These are phyloP conservation scores for Coniferiporia weirii DNA, from an alignment of 1,284 basidiomycete species.

Conservation along the genomic window DNA sequence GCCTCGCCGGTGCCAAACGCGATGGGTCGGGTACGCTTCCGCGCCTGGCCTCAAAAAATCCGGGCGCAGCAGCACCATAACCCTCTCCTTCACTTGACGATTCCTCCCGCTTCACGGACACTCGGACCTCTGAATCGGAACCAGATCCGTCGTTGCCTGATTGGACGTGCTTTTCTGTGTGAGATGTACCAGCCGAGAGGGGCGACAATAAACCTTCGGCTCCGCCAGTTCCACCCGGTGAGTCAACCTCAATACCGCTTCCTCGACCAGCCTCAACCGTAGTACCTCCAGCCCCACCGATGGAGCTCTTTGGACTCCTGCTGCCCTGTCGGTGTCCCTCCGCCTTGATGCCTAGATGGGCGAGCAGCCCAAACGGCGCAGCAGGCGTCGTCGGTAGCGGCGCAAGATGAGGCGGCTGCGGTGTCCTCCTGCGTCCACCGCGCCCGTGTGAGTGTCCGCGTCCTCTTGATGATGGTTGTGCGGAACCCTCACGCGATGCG, in stretches of 20 bases:
- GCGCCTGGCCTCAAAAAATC: conserved; percentile 13
- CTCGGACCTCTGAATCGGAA: neutral
- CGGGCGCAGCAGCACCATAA: conserved; percentile 14
- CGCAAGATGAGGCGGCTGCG: conserved; percentile 30
- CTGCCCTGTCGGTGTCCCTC: conserved; percentile 31
- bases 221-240: neutral
- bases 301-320: conserved; percentile 28
- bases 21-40: conserved; percentile 24
- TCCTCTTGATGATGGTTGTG: conserved; percentile 2
- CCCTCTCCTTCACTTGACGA: conserved; percentile 1
- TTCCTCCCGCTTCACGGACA: conserved; percentile 3
- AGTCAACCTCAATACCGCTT: neutral
- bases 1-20: conserved; percentile 31
- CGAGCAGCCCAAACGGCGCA: conserved; percentile 67
- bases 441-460: neutral
- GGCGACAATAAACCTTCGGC: neutral
- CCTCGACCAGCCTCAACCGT: neutral
- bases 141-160: neutral
- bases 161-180: neutral
- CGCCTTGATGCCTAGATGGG: conserved; percentile 49
- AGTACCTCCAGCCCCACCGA: neutral
- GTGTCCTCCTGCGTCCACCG: conserved; percentile 3
- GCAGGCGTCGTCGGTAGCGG: conserved; percentile 51
- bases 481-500: conserved; percentile 6
- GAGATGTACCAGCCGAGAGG: neutral